Conservation (phyloP, 345 rosid species). For the Isatis tinctoria region DNA sequence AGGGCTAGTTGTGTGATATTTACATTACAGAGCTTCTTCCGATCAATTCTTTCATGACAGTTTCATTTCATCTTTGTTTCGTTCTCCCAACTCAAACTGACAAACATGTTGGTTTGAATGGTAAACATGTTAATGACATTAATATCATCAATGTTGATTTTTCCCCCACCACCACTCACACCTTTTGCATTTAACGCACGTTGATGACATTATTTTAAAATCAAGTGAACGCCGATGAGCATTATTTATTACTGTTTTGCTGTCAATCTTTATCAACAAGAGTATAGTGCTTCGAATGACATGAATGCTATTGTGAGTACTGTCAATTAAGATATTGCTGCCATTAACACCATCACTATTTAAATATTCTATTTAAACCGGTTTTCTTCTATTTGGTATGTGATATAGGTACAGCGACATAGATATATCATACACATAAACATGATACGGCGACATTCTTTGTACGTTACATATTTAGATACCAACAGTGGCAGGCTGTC, state of each 20-base stretch:
- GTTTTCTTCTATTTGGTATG: constrained; percentile 1
- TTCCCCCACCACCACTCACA: not conserved
- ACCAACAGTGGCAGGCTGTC: not conserved
- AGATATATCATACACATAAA: not conserved
- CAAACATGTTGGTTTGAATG: not conserved
- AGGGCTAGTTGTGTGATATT: constrained; percentile 24
- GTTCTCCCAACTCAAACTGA: not conserved
- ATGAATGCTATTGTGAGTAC: not conserved
- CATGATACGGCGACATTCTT: not conserved
- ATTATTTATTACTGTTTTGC: not conserved
- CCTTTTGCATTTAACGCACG: not conserved
- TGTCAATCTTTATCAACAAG: not conserved
- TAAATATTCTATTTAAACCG: not conserved
- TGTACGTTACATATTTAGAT: not conserved
- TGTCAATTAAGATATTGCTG: not conserved
- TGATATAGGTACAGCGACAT: not conserved
- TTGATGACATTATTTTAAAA: not conserved
- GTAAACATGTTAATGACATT: not conserved
- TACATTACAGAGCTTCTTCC: constrained; percentile 22
- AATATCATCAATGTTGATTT: not conserved
- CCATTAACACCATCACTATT: not conserved
- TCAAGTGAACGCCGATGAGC: not conserved
- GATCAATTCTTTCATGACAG: constrained; percentile 29
- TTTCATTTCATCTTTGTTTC: constrained; percentile 21
- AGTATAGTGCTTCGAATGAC: not conserved